Conservation (phyloP, 257 asterid species). For the Solanum appendiculatum region DNA sequence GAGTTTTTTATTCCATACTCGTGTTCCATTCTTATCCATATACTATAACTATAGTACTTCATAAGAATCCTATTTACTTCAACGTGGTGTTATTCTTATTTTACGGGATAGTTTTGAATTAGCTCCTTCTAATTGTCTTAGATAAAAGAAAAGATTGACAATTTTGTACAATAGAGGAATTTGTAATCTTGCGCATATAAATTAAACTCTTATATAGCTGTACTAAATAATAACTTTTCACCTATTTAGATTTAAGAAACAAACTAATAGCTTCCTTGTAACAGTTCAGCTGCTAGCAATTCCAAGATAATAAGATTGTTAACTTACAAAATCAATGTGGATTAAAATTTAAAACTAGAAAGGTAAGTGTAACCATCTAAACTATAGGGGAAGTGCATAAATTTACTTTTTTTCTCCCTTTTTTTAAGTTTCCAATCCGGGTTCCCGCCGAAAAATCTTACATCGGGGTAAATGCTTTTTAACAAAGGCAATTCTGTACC, state of each 20-base stretch:
- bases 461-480: no score
- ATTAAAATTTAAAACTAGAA: no score
- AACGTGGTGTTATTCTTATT: not conserved
- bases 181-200: not conserved
- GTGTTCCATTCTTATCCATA: not conserved
- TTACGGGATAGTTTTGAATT: not conserved
- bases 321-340: no score
- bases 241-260: not conserved
- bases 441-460: no score
- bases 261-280: not conserved
- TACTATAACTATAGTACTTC: not conserved
- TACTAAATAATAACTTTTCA: not conserved
- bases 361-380: no score
- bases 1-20: not conserved
- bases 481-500: no score
- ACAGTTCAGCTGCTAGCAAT: not conserved
- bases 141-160: not conserved
- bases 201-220: not conserved
- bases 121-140: not conserved
- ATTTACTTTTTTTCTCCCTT: no score
- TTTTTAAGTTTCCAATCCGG: no score
- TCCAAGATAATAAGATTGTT: no score
- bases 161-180: not conserved
- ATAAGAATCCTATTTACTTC: not conserved
- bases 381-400: no score